A percentile compares a stretch with the other conserved stretches of the same genome.
Conservation (phyloP, 2,329 filamentous ascomycete genomes). For the Trichophyton schoenleinii region DNA sequence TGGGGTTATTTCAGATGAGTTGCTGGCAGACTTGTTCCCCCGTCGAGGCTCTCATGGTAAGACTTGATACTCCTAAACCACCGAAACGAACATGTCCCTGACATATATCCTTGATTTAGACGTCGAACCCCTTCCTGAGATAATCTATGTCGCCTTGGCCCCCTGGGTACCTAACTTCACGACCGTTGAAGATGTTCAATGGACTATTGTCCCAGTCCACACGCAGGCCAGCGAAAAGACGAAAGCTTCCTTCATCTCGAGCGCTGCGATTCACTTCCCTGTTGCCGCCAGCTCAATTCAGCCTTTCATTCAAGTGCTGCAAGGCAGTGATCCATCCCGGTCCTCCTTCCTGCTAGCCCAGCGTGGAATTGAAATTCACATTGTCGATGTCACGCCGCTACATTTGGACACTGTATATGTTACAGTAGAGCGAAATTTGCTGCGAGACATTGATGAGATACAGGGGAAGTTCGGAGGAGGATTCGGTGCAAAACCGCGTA, state of each 20-base stretch:
- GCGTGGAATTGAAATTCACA: slow-evolving; percentile 67
- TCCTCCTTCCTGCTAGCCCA: slow-evolving; percentile 58
- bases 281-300: slow-evolving; percentile 63
- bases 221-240: slow-evolving; percentile 34
- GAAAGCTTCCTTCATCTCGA: slow-evolving; percentile 47
- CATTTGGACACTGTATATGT: slow-evolving; percentile 78
- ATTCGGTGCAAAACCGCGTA: slow-evolving; percentile 30
- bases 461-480: slow-evolving; percentile 69
- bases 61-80: slow-evolving; percentile 2
- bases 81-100: neutral
- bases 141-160: slow-evolving; percentile 35
- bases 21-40: slow-evolving; percentile 68
- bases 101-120: neutral
- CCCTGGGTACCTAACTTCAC: slow-evolving; percentile 32
- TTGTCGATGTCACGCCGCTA: slow-evolving; percentile 68
- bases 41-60: slow-evolving; percentile 42
- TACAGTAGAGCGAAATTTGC: slow-evolving; percentile 66
- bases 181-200: slow-evolving; percentile 50
- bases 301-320: slow-evolving; percentile 61
- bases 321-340: slow-evolving; percentile 63
- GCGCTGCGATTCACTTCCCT: slow-evolving; percentile 66
- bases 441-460: slow-evolving; percentile 67
- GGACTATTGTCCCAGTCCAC: slow-evolving; percentile 73
- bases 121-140: slow-evolving; percentile 20
- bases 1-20: slow-evolving; percentile 73